Evolutionary conservation across 2,329 filamentous ascomycete species (phyloP).

Genomic region (Hymenoscyphus occultus): DNA sequence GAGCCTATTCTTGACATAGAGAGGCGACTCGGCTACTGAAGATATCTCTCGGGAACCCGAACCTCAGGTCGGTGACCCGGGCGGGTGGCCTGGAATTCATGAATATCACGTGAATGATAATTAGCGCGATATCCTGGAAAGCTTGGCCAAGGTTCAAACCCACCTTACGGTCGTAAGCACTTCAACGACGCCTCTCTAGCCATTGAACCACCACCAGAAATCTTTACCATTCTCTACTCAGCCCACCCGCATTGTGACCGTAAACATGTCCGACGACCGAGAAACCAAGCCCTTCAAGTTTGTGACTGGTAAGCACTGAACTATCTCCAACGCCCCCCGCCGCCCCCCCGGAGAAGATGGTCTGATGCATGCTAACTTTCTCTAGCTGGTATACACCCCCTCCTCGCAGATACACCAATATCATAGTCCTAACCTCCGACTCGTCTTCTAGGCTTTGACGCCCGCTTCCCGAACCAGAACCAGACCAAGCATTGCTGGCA

Average conservation of each 20-base stretch:
- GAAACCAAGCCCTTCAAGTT: constrained; percentile 99
- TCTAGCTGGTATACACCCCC: constrained; percentile 46
- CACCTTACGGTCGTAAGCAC: constrained; percentile 23
- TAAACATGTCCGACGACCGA: constrained; percentile 86
- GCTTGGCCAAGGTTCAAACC: constrained; percentile 31
- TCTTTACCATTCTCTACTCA: constrained; percentile 35
- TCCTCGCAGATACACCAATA: constrained; percentile 13
- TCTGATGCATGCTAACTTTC: constrained; percentile 40
- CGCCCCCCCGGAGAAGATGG: constrained; percentile 27
- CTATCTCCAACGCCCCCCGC: constrained; percentile 18
- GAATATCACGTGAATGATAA: too few species aligned
- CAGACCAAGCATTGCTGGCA: constrained; percentile 99
- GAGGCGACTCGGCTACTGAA: too few species aligned
- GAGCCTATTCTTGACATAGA: too few species aligned
- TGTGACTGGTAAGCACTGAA: constrained; percentile 77
- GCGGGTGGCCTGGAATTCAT: too few species aligned
- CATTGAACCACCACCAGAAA: constrained; percentile 31
- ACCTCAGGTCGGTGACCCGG: too few species aligned
- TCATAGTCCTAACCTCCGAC: constrained; percentile 20
- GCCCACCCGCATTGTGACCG: constrained; percentile 37
- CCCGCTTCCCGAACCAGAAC: constrained; percentile 98
- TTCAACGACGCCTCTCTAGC: constrained; percentile 37
- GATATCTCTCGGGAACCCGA: too few species aligned
- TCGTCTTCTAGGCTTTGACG: constrained; percentile 78
- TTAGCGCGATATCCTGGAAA: background rate